Percentiles rank a stretch among this genome's conserved stretches.
These are phyloP conservation scores for Pelargonium citronellum DNA, from an alignment of 441 rosid species.

Conservation along the genomic window DNA sequence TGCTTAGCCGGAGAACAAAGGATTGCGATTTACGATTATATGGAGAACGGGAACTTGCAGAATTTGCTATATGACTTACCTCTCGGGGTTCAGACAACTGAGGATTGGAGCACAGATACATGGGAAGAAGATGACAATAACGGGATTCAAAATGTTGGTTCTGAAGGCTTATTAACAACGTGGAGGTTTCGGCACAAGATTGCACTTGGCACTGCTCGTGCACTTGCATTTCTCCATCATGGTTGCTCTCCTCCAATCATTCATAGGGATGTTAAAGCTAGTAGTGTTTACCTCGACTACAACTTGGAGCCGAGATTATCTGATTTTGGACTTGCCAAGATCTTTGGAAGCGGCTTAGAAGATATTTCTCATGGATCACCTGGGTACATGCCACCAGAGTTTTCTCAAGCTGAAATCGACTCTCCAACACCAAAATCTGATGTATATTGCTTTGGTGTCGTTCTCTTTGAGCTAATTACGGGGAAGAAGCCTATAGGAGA, in stretches of 20 bases:
- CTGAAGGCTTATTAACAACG: slow-evolving; percentile 52
- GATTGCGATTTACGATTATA: slow-evolving; percentile 89
- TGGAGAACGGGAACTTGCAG: slow-evolving; percentile 96
- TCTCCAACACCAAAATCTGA: slow-evolving; percentile 71
- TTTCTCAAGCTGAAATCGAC: slow-evolving; percentile 47
- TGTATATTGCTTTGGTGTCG: slow-evolving; percentile 83
- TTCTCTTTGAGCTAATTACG: slow-evolving; percentile 72
- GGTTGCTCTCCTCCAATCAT: slow-evolving; percentile 86
- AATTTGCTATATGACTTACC: slow-evolving; percentile 81
- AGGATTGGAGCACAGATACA: slow-evolving; percentile 84
- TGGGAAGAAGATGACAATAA: slow-evolving; percentile 61
- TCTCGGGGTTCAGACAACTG: slow-evolving; percentile 65
- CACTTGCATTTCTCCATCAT: slow-evolving; percentile 84
- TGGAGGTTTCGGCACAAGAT: slow-evolving; percentile 82
- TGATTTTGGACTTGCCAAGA: slow-evolving; percentile 77
- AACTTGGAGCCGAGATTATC: slow-evolving; percentile 80
- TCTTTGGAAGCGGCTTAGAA: slow-evolving; percentile 72
- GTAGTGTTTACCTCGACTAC: slow-evolving; percentile 77
- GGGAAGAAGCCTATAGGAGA: slow-evolving; percentile 75
- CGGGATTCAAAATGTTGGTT: slow-evolving; percentile 55
- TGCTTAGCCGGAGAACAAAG: slow-evolving; percentile 92
- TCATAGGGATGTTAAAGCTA: slow-evolving; percentile 84
- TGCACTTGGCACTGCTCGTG: slow-evolving; percentile 85
- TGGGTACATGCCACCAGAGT: slow-evolving; percentile 76
- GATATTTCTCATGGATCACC: slow-evolving; percentile 67